phyloP scores from a whole-genome alignment of 176 grass and related monocot species.

The Triticum monococcum region DNA sequence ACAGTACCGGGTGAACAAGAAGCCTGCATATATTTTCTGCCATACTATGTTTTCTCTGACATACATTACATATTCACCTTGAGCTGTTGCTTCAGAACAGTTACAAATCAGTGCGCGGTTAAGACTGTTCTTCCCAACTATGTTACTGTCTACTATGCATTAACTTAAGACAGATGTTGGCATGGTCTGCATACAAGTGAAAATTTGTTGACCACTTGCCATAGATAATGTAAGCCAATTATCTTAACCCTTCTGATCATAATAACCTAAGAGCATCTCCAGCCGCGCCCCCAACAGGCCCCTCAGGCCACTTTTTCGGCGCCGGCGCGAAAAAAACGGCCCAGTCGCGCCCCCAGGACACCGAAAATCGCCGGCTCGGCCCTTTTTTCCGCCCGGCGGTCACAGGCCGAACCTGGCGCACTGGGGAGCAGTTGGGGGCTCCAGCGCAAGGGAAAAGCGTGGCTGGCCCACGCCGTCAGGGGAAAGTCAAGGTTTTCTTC shows the following conservation, averaged over 20 bases:
- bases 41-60: background rate
- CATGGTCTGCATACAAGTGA: background rate
- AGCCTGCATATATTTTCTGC: background rate
- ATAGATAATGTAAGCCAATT: background rate
- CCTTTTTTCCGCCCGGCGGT: no score
- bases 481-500: no score
- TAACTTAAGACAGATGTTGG: background rate
- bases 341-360: no score
- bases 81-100: background rate
- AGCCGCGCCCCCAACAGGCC: no score
- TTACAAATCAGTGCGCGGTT: background rate
- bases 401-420: no score
- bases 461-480: no score
- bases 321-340: no score
- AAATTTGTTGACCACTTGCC: background rate
- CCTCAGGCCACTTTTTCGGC: no score
- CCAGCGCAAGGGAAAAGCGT: no score
- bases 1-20: background rate
- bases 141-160: background rate
- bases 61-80: constrained; percentile 1
- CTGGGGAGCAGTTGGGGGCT: no score
- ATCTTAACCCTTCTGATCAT: background rate
- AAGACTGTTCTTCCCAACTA: background rate
- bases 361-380: no score
- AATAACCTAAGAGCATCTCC: background rate